A percentile compares a stretch with the other conserved stretches of the same genome.
These are phyloP conservation scores for Russula earlei DNA, from an alignment of 768 basidiomycete species.

Conservation along the genomic window DNA sequence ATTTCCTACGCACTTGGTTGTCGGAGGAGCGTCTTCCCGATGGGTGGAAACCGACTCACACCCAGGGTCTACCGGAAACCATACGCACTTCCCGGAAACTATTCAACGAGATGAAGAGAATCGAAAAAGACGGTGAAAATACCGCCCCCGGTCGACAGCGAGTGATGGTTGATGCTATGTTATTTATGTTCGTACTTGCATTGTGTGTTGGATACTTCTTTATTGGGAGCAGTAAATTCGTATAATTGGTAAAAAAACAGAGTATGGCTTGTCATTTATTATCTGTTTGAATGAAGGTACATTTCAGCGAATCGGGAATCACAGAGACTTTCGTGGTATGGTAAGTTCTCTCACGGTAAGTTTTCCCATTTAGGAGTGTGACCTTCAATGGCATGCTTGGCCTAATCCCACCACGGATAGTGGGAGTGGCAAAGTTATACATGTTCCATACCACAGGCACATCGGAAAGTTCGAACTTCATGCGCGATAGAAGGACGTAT, in stretches of 20 bases:
- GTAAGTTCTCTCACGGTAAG: neutral
- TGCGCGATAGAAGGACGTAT: slow-evolving; percentile 21
- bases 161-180: too few relatives aligned
- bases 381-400: slow-evolving; percentile 25
- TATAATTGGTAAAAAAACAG: too few relatives aligned
- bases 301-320: neutral
- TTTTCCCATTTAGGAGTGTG: neutral
- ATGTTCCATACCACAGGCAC: slow-evolving; percentile 26
- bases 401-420: slow-evolving; percentile 18
- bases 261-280: neutral
- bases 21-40: slow-evolving; percentile 50
- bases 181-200: too few relatives aligned
- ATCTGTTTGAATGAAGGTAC: neutral
- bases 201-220: too few relatives aligned
- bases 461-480: slow-evolving; percentile 23
- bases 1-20: slow-evolving; percentile 35
- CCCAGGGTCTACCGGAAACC: slow-evolving; percentile 9
- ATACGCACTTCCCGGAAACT: neutral
- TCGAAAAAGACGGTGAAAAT: neutral
- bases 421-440: slow-evolving; percentile 25
- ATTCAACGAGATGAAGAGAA: neutral
- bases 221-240: too few relatives aligned
- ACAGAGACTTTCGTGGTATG: neutral
- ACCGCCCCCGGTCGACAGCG: neutral
- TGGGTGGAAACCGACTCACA: slow-evolving; percentile 33